Evolutionary conservation across 1,284 basidiomycete genomes (phyloP), one percentile per base, ranked within the genome.

Genomic region (Ceratobasidium papillatum): DNA sequence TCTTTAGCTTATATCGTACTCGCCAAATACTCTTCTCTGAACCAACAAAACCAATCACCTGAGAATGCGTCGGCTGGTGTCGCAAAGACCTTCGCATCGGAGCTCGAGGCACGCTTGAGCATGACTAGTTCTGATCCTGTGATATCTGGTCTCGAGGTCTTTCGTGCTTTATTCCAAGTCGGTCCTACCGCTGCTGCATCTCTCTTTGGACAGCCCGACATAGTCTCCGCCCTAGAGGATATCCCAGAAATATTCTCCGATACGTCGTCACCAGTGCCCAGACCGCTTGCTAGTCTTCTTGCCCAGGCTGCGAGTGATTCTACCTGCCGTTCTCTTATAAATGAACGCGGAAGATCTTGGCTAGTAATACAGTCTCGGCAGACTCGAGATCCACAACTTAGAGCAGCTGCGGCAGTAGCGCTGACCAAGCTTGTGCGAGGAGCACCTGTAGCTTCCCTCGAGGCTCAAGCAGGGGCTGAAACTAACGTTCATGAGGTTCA

Each of bases 381-480:
- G 75, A 83, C 83, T 36, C 80, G 82, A 38, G 84, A 89, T 77
- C 73, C 79, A 1, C 80, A 83, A 25, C 79, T 93, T 19, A 87
- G 87, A 47, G 89, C 88, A 25, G 86, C 89, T 4, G 89, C 91
- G 11, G 89, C 90, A 0, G 89, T 94, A 30, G 91, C 92, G 2
- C 84, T 95, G 7, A 87, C 93, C 78, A 97, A 96, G 81, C 82
- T 94, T 32, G 88, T 88, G 14, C 87, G 89, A 74, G 92, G 89
- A 0, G 89, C 91, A 80, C 82, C 84, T 22, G 80, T 84, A 22
- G 27, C 56, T 7, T 61, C 68, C 11, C 47, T 61, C 17, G 68
- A 72, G 32, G 41, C 56, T 34, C 68, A 72, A 43, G 56, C 49
- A 19, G 27, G 25, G 32, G 30, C 8, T 14, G 68, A 34, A 19